phyloP scores from a whole-genome alignment of 2,329 filamentous ascomycete genomes.

The Cercospora sp. region DNA sequence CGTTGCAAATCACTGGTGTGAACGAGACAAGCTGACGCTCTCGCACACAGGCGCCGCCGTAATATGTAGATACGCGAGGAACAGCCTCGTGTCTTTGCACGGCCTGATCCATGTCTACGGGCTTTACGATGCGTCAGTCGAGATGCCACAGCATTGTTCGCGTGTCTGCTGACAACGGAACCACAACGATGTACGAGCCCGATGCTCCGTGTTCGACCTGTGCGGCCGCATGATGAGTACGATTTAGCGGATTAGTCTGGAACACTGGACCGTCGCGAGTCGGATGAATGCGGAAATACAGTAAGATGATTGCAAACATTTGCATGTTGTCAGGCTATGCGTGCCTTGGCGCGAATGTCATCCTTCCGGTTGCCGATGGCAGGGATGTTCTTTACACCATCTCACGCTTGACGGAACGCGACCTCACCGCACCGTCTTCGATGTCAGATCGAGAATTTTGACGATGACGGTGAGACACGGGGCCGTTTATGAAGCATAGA shows the following conservation, averaged over 20 bases:
- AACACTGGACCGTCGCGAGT: constrained; percentile 1
- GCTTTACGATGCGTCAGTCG: not conserved
- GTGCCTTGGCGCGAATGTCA: not conserved
- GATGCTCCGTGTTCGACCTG: constrained; percentile 1
- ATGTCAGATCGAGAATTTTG: not conserved
- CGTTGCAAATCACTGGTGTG: not conserved
- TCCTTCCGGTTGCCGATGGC: constrained; percentile 1
- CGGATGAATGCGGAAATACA: constrained; percentile 5
- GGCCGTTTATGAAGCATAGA: not conserved
- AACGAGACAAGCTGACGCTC: not conserved
- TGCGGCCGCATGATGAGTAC: constrained; percentile 4
- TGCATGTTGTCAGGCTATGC: not conserved
- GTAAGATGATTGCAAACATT: not conserved
- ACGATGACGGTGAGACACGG: not conserved
- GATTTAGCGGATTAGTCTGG: not conserved
- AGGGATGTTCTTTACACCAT: constrained; percentile 1
- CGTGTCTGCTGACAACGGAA: not conserved
- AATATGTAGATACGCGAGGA: constrained; percentile 12
- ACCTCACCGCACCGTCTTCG: not conserved
- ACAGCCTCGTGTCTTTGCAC: not conserved
- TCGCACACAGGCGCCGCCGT: not conserved
- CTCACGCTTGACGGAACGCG: not conserved
- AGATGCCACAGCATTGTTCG: not conserved
- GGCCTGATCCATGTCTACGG: constrained; percentile 11
- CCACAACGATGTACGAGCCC: not conserved